Evolutionary conservation across 371 early-diverging fungal genomes (phyloP), one percentile per base, ranked within the genome.

Genomic region (Apophysomyces trapeziformis): DNA sequence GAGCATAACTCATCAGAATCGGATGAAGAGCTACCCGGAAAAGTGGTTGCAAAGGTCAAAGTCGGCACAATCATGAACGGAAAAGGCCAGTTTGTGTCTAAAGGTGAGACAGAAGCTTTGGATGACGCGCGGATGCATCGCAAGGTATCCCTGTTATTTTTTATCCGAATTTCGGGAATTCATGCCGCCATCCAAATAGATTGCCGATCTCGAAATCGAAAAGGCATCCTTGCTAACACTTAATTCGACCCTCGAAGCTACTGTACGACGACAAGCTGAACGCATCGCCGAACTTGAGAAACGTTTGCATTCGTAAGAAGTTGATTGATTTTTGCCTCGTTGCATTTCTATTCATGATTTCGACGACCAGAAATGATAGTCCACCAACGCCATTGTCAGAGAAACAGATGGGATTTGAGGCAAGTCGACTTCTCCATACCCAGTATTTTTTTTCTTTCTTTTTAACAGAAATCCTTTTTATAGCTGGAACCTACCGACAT

Each of bases 131-230:
- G 76, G 67, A 73, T 74, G 16, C 64, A 76, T 69, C 70, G 77
- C 61, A 81, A 78, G 68, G 82, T 81, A 70, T 32, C 32, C 44
- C 41, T 35, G 16, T 60, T n/a, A 46, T 44, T 26, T 45, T 43
- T 5, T 61, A 12, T n/a, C 21, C 21, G 21, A 63, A 21, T 18
- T 6, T 39, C 32, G 56, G 58, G 32, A 32, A 43, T n/a, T 16
- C 32, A 59, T 21, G 60, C 54, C 16, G 54, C 54, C 7, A 50
- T 21, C 41, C 16, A 43, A 64, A 47, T 58, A 84, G 85, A 78
- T 84, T 61, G 77, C 79, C 65, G 83, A 84, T 65, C 65, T 84
- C 61, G 85, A 84, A 75, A 82, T 84, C 46, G 82, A 82, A 67
- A 84, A 82, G 61, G 67, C 74, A 12, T 80, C 81, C 12, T 56